Conservation (phyloP, 495 filamentous ascomycete genomes). For the Apiosordaria backusii region DNA sequence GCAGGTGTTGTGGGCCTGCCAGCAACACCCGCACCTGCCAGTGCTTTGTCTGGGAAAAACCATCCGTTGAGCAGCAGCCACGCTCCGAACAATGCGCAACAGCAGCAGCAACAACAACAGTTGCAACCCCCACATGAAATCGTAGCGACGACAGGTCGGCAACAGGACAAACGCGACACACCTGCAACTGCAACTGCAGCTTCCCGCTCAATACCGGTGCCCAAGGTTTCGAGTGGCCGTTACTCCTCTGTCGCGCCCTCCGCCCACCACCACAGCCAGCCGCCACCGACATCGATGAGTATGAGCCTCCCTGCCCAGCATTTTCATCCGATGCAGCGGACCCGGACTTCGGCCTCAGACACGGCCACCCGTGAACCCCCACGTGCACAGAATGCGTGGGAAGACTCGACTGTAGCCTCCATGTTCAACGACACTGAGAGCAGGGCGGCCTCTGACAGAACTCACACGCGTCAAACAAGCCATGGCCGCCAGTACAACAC, state of each 20-base stretch:
- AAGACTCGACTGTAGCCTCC: constrained; percentile 38
- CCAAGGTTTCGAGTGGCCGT: constrained; percentile 18
- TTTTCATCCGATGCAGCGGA: constrained; percentile 32
- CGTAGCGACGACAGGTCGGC: constrained; percentile 13
- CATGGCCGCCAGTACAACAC: constrained; percentile 29
- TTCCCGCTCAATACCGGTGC: constrained; percentile 25
- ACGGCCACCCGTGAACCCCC: constrained; percentile 20
- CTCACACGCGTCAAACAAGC: constrained; percentile 24
- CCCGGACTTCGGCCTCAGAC: constrained; percentile 31
- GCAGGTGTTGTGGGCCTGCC: constrained; percentile 26
- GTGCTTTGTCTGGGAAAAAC: constrained; percentile 2
- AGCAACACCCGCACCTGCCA: constrained; percentile 19
- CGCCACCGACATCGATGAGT: constrained; percentile 22
- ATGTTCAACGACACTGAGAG: constrained; percentile 34
- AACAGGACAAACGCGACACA: constrained; percentile 11
- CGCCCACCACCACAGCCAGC: constrained; percentile 9
- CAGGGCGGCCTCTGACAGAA: constrained; percentile 29
- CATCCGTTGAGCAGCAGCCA: constrained; percentile 1
- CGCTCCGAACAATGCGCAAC: constrained; percentile 13
- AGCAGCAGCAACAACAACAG: constrained; percentile 13
- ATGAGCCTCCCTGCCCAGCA: constrained; percentile 12
- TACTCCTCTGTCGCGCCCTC: neutral
- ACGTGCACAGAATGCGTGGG: constrained; percentile 33
- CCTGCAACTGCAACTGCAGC: constrained; percentile 18
- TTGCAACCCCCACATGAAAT: constrained; percentile 32